Base-by-base conservation (phyloP, 495 filamentous ascomycete species). In the Penicillium desertorum region DNA sequence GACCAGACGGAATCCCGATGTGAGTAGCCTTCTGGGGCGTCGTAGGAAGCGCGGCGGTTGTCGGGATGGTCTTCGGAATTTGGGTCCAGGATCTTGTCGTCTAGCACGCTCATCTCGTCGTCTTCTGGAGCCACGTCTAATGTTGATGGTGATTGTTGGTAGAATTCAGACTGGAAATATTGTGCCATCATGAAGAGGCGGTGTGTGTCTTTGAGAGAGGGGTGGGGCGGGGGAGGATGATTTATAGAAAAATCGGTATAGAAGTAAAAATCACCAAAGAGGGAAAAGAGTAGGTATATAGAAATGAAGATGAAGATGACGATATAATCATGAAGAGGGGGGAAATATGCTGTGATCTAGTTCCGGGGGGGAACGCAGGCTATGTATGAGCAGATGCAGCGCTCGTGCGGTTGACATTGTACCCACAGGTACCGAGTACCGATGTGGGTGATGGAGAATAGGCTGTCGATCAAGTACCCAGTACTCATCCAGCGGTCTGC, bases 41-140 rank as follows among this genome's bases (percentile, higher is more conserved):
- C 86, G 72, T 91, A 90, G 50, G 88, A 88, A 57, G 88, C 81
- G 68, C 86, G 81, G 67, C 87, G 82, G 76, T 72, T 76, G 61
- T 79, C 74, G 66, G 88, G 86, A 73, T 90, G 83, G 61, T 89
- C 86, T 62, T 90, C 76, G 34, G 85, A 83, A 16, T 83, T 67
- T 79, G 82, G 61, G 70, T 92, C 90, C 59, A 93, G 82, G 68
- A 92, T 92, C 76, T 88, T 87, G 44, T 93, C 88, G 74, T 95
- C 90, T 61, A 95, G 77, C 71, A 92, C 87, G 69, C 83, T 88
- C 71, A 83, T 82, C 66, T 91, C 88, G 74, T 93, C 89, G 57
- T 92, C 89, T 60, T 92, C 88, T 61, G 83, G 81, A 49, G 82
- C 78, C 55, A 86, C 80, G 64, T 88, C 84, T 71, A 88, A 76